phyloP scores from a whole-genome alignment of 2,329 filamentous ascomycete species.

The Fusarium marasasianum region DNA sequence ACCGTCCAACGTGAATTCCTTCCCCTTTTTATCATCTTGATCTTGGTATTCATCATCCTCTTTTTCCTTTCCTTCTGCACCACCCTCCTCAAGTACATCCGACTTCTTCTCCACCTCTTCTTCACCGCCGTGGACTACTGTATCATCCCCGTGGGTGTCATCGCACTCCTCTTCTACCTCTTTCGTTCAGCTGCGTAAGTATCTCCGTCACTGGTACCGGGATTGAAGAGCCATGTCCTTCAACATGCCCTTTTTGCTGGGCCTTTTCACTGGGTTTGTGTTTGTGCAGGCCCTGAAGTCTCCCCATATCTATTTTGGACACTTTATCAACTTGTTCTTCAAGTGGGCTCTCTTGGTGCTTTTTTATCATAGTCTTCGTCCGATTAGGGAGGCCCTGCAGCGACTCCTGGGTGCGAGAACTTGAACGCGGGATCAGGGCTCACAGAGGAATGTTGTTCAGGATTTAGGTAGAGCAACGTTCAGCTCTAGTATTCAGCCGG shows the following conservation, averaged over 20 bases:
- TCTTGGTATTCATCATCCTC: background rate
- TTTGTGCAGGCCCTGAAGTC: background rate
- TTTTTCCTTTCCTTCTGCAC: background rate
- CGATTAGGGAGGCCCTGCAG: background rate
- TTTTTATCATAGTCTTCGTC: background rate
- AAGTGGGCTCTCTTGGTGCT: background rate
- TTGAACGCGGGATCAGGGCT: background rate
- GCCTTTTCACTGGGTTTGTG: background rate
- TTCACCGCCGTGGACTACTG: background rate
- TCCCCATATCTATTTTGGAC: background rate
- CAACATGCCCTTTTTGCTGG: background rate
- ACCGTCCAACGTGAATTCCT: background rate
- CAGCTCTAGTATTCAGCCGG: rapidly evolving
- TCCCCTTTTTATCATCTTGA: background rate
- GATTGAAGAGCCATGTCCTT: background rate
- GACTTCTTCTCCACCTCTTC: background rate
- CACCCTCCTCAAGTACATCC: background rate
- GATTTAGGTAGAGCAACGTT: too few relatives aligned
- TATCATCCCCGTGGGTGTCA: background rate
- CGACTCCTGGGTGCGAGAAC: rapidly evolving
- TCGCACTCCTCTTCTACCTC: background rate
- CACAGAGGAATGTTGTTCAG: rapidly evolving
- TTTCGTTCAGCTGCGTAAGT: rapidly evolving
- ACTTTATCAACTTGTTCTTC: background rate
- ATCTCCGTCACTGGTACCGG: rapidly evolving